phyloP scores from a whole-genome alignment of 371 early-diverging fungal genomes.

The Paraphysoderma sedebokerense region DNA sequence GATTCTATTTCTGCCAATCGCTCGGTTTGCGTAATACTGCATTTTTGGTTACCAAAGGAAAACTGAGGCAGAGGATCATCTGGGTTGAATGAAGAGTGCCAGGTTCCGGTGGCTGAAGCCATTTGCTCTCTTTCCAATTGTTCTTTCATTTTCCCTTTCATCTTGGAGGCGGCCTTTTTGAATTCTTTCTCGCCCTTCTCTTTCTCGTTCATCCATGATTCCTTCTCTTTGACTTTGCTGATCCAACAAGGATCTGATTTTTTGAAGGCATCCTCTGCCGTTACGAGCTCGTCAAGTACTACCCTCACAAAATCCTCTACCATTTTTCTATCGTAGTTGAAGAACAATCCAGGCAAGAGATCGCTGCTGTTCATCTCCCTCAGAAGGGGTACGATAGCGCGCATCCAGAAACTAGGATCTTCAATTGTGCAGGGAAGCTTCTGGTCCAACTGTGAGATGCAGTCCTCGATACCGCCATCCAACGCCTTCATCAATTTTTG shows the following conservation, averaged over 20 bases:
- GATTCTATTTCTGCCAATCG: background rate
- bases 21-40: background rate
- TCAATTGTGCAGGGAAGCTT: constrained; percentile 1
- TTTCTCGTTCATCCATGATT: constrained; percentile 2
- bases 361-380: constrained; percentile 13
- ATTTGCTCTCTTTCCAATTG: background rate
- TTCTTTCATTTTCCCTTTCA: too few relatives aligned
- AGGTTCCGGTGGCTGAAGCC: background rate
- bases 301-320: constrained; percentile 21
- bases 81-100: constrained; percentile 7
- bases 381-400: constrained; percentile 3
- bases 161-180: constrained; percentile 3
- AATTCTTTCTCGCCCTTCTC: constrained; percentile 1
- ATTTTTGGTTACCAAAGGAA: constrained; percentile 7
- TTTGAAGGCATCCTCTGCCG: constrained; percentile 3
- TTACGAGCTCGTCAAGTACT: constrained; percentile 11
- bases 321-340: constrained; percentile 30
- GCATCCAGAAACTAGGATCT: background rate
- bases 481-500: constrained; percentile 2
- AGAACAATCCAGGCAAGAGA: constrained; percentile 33
- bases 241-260: background rate
- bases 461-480: background rate
- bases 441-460: constrained; percentile 8
- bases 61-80: constrained; percentile 10
- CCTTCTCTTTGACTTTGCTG: constrained; percentile 4